These are phyloP conservation scores for Peribolospora baueri DNA, from an alignment of 768 basidiomycete genomes.

Conservation along the genomic window DNA sequence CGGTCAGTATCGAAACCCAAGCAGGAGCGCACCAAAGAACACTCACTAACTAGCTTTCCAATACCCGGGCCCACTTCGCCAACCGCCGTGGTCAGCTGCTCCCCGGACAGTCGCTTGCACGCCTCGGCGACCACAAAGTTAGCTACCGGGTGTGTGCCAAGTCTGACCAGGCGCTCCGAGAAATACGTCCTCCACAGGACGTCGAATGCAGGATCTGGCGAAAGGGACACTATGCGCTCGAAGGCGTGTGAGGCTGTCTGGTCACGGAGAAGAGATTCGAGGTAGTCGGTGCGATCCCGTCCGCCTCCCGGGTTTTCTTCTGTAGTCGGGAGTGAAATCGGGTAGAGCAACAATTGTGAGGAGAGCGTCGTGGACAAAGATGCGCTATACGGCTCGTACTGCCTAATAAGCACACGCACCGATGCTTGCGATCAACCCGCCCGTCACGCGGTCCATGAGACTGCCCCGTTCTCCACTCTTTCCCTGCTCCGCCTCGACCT, in stretches of 20 bases:
- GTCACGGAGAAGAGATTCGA: constrained; percentile 58
- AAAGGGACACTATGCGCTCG: constrained; percentile 47
- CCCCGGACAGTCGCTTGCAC: constrained; percentile 34
- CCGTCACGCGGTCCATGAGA: constrained; percentile 55
- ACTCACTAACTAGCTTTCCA: constrained; percentile 41
- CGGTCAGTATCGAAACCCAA: background rate
- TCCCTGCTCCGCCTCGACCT: constrained; percentile 48
- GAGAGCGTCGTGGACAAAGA: background rate
- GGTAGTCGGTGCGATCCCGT: constrained; percentile 44
- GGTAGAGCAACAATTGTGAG: background rate
- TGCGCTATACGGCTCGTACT: background rate
- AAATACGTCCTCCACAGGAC: constrained; percentile 60
- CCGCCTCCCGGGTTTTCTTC: too few relatives aligned
- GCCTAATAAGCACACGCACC: constrained; percentile 26
- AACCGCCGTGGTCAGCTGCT: constrained; percentile 32
- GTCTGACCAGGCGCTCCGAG: constrained; percentile 36
- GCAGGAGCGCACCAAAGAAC: background rate
- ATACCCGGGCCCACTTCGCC: constrained; percentile 30
- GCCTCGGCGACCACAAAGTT: constrained; percentile 81
- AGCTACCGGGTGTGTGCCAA: constrained; percentile 68
- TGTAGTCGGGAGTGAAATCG: background rate
- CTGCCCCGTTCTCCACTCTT: constrained; percentile 37
- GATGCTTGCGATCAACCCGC: constrained; percentile 42
- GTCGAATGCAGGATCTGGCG: constrained; percentile 37
- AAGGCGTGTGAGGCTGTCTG: constrained; percentile 70